Evolutionary conservation across 306 rosid species (phyloP), one percentile per base, ranked within the genome.

Genomic region (Mimosa bimucronata): DNA sequence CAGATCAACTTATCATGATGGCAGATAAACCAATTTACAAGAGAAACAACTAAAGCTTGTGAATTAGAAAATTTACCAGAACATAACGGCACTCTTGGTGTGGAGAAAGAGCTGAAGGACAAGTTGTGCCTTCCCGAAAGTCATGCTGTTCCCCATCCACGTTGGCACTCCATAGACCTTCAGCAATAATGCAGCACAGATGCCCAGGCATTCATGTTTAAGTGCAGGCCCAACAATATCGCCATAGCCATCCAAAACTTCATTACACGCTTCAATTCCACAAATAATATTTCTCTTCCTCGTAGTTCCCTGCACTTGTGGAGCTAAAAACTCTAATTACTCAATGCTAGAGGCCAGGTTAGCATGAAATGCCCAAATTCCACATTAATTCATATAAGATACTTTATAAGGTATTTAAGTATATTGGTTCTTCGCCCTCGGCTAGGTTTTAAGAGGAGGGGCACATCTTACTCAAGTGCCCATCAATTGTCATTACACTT

Each of bases 121-220:
- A 96, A 67, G 97, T 80, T 65, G 91, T 83, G 77, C 93, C 89
- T 87, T 90, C 97, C 71, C 99, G 99, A 77, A 93, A 82, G 80
- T 96, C 99, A 87, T 96, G 98, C 78, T 96, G 99, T 81, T 98
- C 87, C 81, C 99, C 99, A 88, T 96, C 99, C 85, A 93, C 99
- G 86, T 98, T 96, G 46, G 99, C 98, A 88, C 99, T 96, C 99
- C 99, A 96, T 83, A n/a, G n/a, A 95, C 99, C 99, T 93, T 89
- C 30, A 96, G 91, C 79, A 91, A 83, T 77, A 91, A 78, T 55
- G 91, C 92, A 67, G 98, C 98, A 73, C 97, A 94, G 57, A 77
- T 85, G 80, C 99, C 91, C 70, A 93, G 82, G 81, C 87, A 87
- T 77, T 90, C 91, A 48, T 84, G 88, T 88, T 90, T 86, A 48